A percentile compares a stretch with the other conserved stretches of the same genome.
Evolutionary conservation across 2,329 filamentous ascomycete genomes (phyloP).

Genomic region (Orbilia ellipsospora): DNA sequence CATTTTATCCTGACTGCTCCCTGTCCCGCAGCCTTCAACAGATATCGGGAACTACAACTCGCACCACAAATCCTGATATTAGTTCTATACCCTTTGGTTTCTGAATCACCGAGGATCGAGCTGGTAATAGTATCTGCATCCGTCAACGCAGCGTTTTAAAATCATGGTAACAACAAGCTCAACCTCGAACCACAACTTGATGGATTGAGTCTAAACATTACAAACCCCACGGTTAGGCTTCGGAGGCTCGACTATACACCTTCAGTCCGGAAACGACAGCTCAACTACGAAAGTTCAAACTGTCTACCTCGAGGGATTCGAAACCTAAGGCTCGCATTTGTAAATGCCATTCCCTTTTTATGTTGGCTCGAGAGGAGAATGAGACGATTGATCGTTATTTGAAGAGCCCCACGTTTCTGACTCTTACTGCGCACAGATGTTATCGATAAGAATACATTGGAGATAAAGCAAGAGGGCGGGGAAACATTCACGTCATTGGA

Average conservation of each 20-base stretch:
- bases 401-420: background rate
- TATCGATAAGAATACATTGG: slow-evolving; percentile 89
- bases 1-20: no score
- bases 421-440: slow-evolving; percentile 70
- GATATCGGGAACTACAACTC: no score
- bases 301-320: slow-evolving; percentile 86
- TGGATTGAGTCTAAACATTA: slow-evolving; percentile 52
- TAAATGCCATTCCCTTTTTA: slow-evolving; percentile 67
- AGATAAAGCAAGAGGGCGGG: slow-evolving; percentile 85
- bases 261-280: slow-evolving; percentile 92
- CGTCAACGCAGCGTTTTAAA: background rate
- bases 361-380: background rate
- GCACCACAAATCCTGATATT: no score
- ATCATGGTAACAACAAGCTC: slow-evolving; percentile 16
- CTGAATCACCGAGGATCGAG: no score
- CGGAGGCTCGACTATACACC: slow-evolving; percentile 89
- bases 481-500: slow-evolving; percentile 84
- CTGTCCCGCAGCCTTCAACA: no score
- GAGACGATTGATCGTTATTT: background rate
- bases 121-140: no score
- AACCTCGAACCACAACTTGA: slow-evolving; percentile 34
- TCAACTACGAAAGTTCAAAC: slow-evolving; percentile 91
- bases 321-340: slow-evolving; percentile 93
- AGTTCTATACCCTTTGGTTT: no score
- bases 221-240: slow-evolving; percentile 65